phyloP scores from a whole-genome alignment of 1,284 basidiomycete species.

The Puccinia triticina region DNA sequence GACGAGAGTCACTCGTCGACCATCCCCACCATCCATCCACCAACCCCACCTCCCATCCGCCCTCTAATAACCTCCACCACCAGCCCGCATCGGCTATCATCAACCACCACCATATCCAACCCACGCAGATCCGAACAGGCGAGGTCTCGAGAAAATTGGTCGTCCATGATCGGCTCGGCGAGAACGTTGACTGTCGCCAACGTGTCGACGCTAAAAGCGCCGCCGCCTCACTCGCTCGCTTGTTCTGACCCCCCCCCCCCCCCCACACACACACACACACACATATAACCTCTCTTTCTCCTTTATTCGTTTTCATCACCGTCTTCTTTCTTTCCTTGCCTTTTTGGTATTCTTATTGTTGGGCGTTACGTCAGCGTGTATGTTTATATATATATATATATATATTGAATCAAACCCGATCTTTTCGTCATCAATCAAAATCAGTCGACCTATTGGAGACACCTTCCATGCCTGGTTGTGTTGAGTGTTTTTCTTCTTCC shows the following conservation, averaged over 20 bases:
- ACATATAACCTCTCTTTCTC: background rate
- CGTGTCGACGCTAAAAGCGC: slow-evolving; percentile 49
- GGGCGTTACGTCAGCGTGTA: too few species aligned
- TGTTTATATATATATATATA: too few species aligned
- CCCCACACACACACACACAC: background rate
- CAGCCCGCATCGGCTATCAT: background rate
- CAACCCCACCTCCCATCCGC: background rate
- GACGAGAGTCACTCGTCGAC: background rate
- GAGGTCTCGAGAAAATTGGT: slow-evolving; percentile 27
- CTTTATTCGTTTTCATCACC: background rate
- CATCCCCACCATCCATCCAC: background rate
- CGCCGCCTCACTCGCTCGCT: slow-evolving; percentile 44
- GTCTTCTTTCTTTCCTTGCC: too few species aligned
- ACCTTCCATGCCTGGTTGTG: too few species aligned
- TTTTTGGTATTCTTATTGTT: too few species aligned
- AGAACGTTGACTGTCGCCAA: slow-evolving; percentile 32
- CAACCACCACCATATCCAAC: slow-evolving; percentile 21
- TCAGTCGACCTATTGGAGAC: too few species aligned
- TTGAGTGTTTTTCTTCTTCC: too few species aligned
- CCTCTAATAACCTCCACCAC: background rate
- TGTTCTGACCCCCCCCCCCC: slow-evolving; percentile 19
- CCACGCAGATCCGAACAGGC: background rate
- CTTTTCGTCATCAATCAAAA: too few species aligned
- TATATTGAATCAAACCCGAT: too few species aligned
- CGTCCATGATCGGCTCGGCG: background rate